Conservation (phyloP, 2,329 filamentous ascomycete genomes). For the Penicillium vulpinum region DNA sequence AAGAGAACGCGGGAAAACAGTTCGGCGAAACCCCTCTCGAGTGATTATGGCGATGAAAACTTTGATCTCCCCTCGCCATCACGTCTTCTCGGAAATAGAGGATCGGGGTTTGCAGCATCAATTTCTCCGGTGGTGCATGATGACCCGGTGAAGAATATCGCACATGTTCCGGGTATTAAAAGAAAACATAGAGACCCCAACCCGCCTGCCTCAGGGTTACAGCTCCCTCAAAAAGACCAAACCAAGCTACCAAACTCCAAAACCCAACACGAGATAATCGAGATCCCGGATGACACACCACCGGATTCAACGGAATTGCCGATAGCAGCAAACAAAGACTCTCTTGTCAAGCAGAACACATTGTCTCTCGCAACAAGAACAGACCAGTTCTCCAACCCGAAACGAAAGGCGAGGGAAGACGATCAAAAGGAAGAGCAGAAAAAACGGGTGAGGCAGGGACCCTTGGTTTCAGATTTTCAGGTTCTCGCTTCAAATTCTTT, state of each 20-base stretch:
- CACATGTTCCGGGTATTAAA: background rate
- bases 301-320: background rate
- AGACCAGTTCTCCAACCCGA: background rate
- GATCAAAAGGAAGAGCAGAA: background rate
- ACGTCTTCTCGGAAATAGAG: slow-evolving; percentile 16
- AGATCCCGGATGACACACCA: slow-evolving; percentile 6
- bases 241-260: background rate
- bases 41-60: slow-evolving; percentile 35
- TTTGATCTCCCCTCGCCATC: slow-evolving; percentile 43
- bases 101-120: background rate
- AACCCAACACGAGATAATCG: background rate
- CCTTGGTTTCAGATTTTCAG: background rate
- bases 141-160: background rate
- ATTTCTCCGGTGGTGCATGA: background rate
- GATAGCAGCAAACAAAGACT: background rate
- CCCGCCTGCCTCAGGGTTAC: background rate
- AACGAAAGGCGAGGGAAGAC: slow-evolving; percentile 10
- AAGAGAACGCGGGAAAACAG: background rate
- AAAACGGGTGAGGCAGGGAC: background rate
- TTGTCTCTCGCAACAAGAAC: background rate
- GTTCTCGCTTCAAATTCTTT: background rate
- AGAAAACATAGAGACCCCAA: background rate
- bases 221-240: background rate
- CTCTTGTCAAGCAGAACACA: background rate
- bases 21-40: slow-evolving; percentile 22